A percentile compares a stretch with the other conserved stretches of the same genome.
phyloP scores from a whole-genome alignment of 2,329 filamentous ascomycete genomes.

The Colletotrichum brevisporum region DNA sequence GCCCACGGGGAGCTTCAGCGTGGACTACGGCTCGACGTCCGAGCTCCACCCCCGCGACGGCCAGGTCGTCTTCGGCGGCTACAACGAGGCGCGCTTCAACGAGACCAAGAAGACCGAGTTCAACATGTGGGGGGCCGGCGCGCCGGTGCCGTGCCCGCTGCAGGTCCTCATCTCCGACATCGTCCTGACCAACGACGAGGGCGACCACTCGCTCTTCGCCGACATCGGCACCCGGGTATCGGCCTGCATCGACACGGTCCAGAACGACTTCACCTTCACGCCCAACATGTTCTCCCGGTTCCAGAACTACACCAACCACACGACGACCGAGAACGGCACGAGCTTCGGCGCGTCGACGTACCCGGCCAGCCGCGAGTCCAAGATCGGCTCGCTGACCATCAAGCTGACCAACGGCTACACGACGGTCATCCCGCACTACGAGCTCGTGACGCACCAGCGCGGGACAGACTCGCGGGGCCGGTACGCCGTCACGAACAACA shows the following conservation, averaged over 20 bases:
- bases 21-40: conserved; percentile 41
- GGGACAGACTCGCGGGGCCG: conserved; percentile 39
- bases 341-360: conserved; percentile 12
- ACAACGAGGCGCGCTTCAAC: conserved; percentile 40
- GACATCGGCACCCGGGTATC: conserved; percentile 34
- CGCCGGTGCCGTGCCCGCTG: conserved; percentile 35
- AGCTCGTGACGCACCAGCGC: conserved; percentile 37
- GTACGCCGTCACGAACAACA: conserved; percentile 36
- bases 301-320: conserved; percentile 27
- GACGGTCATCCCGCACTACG: conserved; percentile 42
- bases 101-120: conserved; percentile 29
- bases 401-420: conserved; percentile 41
- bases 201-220: conserved; percentile 39
- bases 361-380: conserved; percentile 26
- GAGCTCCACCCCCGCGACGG: conserved; percentile 39
- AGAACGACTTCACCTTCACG: conserved; percentile 41
- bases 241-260: conserved; percentile 42
- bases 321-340: conserved; percentile 7
- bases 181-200: conserved; percentile 38
- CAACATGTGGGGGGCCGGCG: conserved; percentile 35
- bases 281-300: conserved; percentile 38
- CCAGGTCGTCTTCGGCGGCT: conserved; percentile 39
- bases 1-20: conserved; percentile 30
- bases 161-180: conserved; percentile 42
- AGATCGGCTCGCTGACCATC: conserved; percentile 39